Evolutionary conservation across 371 early-diverging fungal species (phyloP).

Genomic region (Nematocida sp.): DNA sequence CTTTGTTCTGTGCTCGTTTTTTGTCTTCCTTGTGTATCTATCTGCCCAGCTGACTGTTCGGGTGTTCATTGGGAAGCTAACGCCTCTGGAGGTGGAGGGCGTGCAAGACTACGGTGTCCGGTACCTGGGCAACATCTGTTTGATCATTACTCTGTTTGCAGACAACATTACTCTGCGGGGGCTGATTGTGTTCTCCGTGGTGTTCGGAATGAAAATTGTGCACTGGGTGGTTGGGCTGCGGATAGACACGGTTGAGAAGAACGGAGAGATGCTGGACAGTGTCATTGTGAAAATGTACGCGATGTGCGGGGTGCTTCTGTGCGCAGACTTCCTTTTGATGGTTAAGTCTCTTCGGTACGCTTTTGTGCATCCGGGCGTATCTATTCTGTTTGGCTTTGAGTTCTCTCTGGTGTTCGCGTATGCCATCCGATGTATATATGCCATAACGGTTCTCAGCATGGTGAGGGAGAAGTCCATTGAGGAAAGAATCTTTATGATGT

Average conservation of each 20-base stretch:
- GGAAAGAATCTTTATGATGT: conserved; percentile 35
- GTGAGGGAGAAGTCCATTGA: neutral
- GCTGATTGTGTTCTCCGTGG: conserved; percentile 52
- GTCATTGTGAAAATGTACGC: neutral
- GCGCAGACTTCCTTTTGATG: neutral
- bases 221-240: conserved; percentile 55
- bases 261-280: neutral
- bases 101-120: conserved; percentile 55
- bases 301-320: neutral
- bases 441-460: neutral
- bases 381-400: conserved; percentile 60
- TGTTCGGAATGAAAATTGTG: conserved; percentile 53
- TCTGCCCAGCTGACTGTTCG: conserved; percentile 16
- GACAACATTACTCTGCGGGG: conserved; percentile 52
- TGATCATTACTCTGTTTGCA: conserved; percentile 59
- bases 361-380: neutral
- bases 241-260: conserved; percentile 36
- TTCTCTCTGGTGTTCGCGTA: conserved; percentile 48
- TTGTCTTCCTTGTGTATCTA: conserved; percentile 51
- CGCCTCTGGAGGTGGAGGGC: conserved; percentile 49
- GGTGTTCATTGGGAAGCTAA: conserved; percentile 36
- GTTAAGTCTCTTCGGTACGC: neutral
- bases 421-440: conserved; percentile 41
- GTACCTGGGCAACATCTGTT: conserved; percentile 55
- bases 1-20: conserved; percentile 52